Base-by-base conservation (phyloP, 257 asterid species). In the Solanum sitiens region DNA sequence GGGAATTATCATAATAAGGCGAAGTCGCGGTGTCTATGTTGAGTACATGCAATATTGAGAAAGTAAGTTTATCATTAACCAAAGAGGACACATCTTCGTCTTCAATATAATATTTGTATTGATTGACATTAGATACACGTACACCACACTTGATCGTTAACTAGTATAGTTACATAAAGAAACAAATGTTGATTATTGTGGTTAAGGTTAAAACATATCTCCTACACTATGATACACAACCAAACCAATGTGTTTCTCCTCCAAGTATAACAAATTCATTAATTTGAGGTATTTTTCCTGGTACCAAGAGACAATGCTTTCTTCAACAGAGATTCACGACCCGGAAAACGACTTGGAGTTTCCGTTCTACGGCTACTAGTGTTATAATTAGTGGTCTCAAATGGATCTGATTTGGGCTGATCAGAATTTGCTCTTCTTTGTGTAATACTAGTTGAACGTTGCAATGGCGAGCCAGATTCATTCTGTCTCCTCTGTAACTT, bases 241-340 rank as follows among this genome's bases (percentile, higher is more conserved):
- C 68, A 21, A 61, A 59, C 4, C 67, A 59, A 59, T 61, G 30
- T 2, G 68, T 61, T 5, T 65, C 73, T 25, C 9, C 35, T 30
- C 32, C 76, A 30, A 15, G 76, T 70, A 7, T 33, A 3, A 15
- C n/a, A 70, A 70, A 30, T 70, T 15, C n/a, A 30, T 70, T 70
- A 70, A 30, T 12, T 5, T 67, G 73, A 67, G 73, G 33, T 12
- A 25, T 5, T 25, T 76, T 76, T 40, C 1, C 12, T n/a, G 59
- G 35, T 76, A 12, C 61, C 83, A 44, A 76, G 61, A 23, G 61
- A 86, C 87, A 74, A 74, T 23, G 83, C 93, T 90, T 89, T 92
- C 71, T 84, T 92, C 87, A 94, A 47, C 10, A 94, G 86, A 5
- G 92, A 87, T 76, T 94, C 94, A 72, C 98, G 89, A 4, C 98